Base-by-base conservation (phyloP, 2,329 filamentous ascomycete genomes). In the Microcera coccophila region DNA sequence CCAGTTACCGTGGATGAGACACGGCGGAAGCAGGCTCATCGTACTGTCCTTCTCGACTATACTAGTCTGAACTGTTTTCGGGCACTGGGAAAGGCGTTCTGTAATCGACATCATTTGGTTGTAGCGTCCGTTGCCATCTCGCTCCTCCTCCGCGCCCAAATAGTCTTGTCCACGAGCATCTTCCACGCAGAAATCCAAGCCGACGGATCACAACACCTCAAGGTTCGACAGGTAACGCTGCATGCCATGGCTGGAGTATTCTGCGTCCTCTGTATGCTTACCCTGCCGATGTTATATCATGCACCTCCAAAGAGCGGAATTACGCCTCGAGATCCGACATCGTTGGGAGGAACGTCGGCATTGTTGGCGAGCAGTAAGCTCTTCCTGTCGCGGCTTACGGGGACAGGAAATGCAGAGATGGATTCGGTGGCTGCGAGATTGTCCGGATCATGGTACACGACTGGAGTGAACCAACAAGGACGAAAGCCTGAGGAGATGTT, bases 371-470 rank as follows among this genome's bases (percentile, higher is more conserved):
- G 50, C 32, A 61, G 59, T 29, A 49, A 48, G 8, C 50, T 55
- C 24, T 50, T 61, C 21, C 41, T 61, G 11, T 41, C 50, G 1
- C 47, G 54, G 12, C 36, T 61, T 12, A 47, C 45, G 2, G 52
- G 54, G 1, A 58, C 58, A 9, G 59, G 59, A 15, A 49, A 52
- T 15, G 48, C 49, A 7, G 44, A 41, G 19, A 55, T 61, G 50
- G 42, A 51, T 7, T 43, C 43, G 4, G 53, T 61, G 17, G 44
- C 49, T 11, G 42, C 49, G 12, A 53, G 46, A 19, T 39, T 61
- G 15, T 44, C 50, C n/a, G 58, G 55, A 3, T 53, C 57, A n/a
- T 61, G 57, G 54, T 61, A 61, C 34, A 57, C 57, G 7, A 57
- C 54, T 3, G 49, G 54, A 31, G 41, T 59, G 9, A 53, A 45